These are phyloP conservation scores for Heliamphora exappendiculata DNA, from an alignment of 148 eudicot genomes.

Conservation along the genomic window DNA sequence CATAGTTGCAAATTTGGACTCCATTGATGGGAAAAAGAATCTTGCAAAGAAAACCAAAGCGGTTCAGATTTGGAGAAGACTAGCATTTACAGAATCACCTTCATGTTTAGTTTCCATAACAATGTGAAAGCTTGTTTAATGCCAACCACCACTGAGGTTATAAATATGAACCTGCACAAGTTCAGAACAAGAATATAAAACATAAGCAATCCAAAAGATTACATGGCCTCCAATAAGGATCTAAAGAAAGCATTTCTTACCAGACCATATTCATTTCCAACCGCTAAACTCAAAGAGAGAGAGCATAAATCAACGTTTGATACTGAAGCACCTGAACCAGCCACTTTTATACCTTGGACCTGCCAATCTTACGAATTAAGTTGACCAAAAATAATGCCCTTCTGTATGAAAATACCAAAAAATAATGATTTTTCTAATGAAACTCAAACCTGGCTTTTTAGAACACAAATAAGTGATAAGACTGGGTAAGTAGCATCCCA, in stretches of 20 bases:
- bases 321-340: slow-evolving; percentile 42
- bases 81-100: slow-evolving; percentile 32
- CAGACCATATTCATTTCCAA: slow-evolving; percentile 61
- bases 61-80: not conserved
- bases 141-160: slow-evolving; percentile 29
- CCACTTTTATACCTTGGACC: slow-evolving; percentile 41
- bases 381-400: not conserved
- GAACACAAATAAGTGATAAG: slow-evolving; percentile 35
- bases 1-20: not conserved
- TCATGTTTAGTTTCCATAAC: slow-evolving; percentile 38
- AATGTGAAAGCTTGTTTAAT: slow-evolving; percentile 40
- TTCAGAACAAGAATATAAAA: slow-evolving; percentile 11
- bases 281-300: slow-evolving; percentile 49
- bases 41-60: not conserved
- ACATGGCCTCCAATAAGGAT: not conserved
- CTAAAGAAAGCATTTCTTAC: slow-evolving; percentile 32
- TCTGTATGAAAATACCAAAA: not conserved
- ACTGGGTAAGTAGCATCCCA: slow-evolving; percentile 66
- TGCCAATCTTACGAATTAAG: slow-evolving; percentile 21
- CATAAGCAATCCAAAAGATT: not conserved
- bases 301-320: slow-evolving; percentile 49
- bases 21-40: not conserved
- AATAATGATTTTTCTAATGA: not conserved
- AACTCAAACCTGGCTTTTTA: slow-evolving; percentile 46
- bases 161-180: slow-evolving; percentile 48